Percentiles rank a stretch among this genome's conserved stretches.
Conservation (phyloP, 495 filamentous ascomycete species). For the Mytilinidion resinicola region DNA sequence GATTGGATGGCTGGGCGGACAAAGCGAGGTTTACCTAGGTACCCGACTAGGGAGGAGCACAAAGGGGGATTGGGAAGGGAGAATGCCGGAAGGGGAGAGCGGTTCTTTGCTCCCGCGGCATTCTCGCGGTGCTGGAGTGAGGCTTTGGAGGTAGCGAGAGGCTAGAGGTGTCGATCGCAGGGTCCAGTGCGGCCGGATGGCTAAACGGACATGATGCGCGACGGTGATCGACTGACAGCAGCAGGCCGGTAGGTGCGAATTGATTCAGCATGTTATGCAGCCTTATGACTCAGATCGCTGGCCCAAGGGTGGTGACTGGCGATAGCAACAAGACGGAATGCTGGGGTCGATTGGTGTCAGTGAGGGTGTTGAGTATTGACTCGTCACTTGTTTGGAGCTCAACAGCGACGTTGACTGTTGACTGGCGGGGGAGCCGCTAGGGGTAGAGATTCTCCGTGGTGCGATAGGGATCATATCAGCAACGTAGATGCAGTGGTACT, state of each 20-base stretch:
- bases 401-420: not conserved
- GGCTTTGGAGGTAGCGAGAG: not conserved
- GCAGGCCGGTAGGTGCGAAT: not conserved
- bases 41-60: too few relatives aligned
- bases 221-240: constrained; percentile 2
- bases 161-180: not conserved
- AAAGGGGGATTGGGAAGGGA: too few relatives aligned
- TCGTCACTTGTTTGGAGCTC: not conserved
- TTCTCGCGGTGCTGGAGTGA: not conserved
- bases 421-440: too few relatives aligned
- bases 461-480: too few relatives aligned
- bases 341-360: not conserved
- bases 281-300: constrained; percentile 18
- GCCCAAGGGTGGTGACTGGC: not conserved
- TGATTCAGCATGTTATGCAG: constrained; percentile 4
- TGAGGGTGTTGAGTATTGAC: not conserved
- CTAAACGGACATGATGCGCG: not conserved
- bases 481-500: too few relatives aligned
- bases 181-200: not conserved
- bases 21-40: too few relatives aligned
- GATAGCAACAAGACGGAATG: not conserved
- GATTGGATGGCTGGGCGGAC: too few relatives aligned
- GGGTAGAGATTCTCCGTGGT: too few relatives aligned
- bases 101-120: not conserved
- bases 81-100: too few relatives aligned